Evolutionary conservation across 2,329 filamentous ascomycete species (phyloP).

Genomic region (Helotiales sp.): DNA sequence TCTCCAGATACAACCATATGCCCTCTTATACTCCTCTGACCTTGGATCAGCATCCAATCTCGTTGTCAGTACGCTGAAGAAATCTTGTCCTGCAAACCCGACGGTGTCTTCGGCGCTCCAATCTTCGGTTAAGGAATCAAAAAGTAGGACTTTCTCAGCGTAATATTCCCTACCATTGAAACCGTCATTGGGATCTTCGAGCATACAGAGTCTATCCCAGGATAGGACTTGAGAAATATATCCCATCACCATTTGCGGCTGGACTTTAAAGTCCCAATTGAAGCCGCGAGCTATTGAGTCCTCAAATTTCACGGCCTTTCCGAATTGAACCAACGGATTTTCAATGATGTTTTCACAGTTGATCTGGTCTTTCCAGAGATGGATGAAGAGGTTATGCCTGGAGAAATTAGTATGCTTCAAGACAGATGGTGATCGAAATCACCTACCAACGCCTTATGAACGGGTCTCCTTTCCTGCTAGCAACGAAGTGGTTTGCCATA

Average conservation of each 20-base stretch:
- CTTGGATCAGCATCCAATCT: conserved; percentile 29
- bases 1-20: conserved; percentile 33
- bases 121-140: conserved; percentile 33
- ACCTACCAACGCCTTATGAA: conserved; percentile 44
- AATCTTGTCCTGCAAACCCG: conserved; percentile 34
- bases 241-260: conserved; percentile 2
- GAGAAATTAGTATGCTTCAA: neutral
- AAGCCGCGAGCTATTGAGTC: conserved; percentile 21
- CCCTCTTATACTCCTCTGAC: conserved; percentile 30
- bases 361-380: conserved; percentile 38
- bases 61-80: conserved; percentile 36
- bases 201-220: conserved; percentile 37
- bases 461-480: conserved; percentile 41
- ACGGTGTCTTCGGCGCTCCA: conserved; percentile 34
- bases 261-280: conserved; percentile 4
- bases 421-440: too few relatives aligned
- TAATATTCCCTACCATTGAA: conserved; percentile 39
- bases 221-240: conserved; percentile 36
- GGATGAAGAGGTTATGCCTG: conserved; percentile 37
- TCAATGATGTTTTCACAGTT: conserved; percentile 36
- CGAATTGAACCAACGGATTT: conserved; percentile 35
- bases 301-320: conserved; percentile 3
- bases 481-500: conserved; percentile 45
- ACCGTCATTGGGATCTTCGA: conserved; percentile 37
- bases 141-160: conserved; percentile 35